Base-by-base conservation (phyloP, 2,329 filamentous ascomycete genomes). In the Claviceps cyperi region DNA sequence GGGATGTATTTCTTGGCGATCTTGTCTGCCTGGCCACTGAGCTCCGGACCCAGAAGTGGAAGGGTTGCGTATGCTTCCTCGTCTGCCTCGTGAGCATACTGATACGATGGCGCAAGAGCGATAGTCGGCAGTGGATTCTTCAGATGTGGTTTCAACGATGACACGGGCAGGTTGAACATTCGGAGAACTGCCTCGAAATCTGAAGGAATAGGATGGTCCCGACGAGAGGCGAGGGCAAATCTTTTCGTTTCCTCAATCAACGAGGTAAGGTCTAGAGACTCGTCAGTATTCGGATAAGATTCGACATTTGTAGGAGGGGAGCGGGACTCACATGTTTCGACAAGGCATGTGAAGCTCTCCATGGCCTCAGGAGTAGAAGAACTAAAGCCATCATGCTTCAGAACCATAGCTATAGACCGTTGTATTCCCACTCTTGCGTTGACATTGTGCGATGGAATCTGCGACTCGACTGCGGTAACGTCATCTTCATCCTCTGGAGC, bases 1-100 rank as follows among this genome's bases (percentile, higher is more conserved):
- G 80, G 80, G 11, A 83, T 80, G 61, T 78, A 81, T 22, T 62
- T 50, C 57, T 75, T 76, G 13, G 68, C 62, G 8, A 74, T 69
- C 57, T 80, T 81, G 54, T 83, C 79, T 1, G 66, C 57, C 51
- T 71, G 69, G 38, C 80, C 80, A 51, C 78, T 80, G 2, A 83
- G 66, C 50, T 81, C 78, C 4, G 69, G 62, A 22, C 75, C 73
- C 15, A 76, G 66, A 8, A 73, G 66, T 0, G 70, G 73, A 14
- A 73, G 63, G 13, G 67, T 63, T 50, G 64, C 65, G 15, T 71
- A 65, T 14, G 68, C 66, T 43, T 67, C 63, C 4, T 66, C 59
- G 43, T 74, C 65, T 47, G 63, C 58, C 3, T 65, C 60, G 24
- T 68, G 56, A 2, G 64, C 66, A 39, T 68, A 62, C 49, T 58